Conservation (phyloP, 176 grass and related monocot genomes). For the Zea luxurians region DNA sequence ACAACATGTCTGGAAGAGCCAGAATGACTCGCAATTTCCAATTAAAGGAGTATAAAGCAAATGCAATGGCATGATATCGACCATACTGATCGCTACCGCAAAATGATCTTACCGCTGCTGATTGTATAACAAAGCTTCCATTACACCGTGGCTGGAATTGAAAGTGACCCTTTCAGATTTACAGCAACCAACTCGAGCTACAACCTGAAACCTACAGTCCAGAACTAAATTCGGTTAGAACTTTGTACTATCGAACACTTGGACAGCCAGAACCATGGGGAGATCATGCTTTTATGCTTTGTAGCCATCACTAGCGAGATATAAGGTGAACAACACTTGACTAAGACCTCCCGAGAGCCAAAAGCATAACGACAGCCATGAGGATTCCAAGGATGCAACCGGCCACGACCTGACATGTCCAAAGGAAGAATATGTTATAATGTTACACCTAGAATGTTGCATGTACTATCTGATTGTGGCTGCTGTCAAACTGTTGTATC, state of each 20-base stretch:
- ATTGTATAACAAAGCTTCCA: conserved; percentile 8
- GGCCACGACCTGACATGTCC: conserved; percentile 66
- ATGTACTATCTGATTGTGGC: not conserved
- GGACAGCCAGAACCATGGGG: not conserved
- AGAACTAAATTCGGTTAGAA: not conserved
- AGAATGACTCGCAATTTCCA: too few relatives aligned
- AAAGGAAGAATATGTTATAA: conserved; percentile 3
- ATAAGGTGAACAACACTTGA: conserved; percentile 7
- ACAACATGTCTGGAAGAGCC: too few relatives aligned
- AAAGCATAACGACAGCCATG: conserved; percentile 48
- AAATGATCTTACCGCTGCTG: not conserved
- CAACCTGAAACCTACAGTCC: not conserved
- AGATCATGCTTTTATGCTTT: conserved; percentile 14
- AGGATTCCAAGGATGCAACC: conserved; percentile 73
- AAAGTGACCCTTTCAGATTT: conserved; percentile 19
- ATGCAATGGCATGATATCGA: not conserved
- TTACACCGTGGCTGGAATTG: conserved; percentile 11
- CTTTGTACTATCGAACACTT: too few relatives aligned
- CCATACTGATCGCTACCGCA: not conserved
- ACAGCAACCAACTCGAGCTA: conserved; percentile 28
- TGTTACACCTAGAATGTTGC: not conserved
- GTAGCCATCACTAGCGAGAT: not conserved
- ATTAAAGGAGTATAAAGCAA: not conserved
- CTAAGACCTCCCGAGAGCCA: conserved; percentile 42
- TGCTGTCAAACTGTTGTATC: conserved; percentile 2